Percentiles rank a stretch among this genome's conserved stretches.
Conservation (phyloP, 345 rosid species). For the Salix dunnii region DNA sequence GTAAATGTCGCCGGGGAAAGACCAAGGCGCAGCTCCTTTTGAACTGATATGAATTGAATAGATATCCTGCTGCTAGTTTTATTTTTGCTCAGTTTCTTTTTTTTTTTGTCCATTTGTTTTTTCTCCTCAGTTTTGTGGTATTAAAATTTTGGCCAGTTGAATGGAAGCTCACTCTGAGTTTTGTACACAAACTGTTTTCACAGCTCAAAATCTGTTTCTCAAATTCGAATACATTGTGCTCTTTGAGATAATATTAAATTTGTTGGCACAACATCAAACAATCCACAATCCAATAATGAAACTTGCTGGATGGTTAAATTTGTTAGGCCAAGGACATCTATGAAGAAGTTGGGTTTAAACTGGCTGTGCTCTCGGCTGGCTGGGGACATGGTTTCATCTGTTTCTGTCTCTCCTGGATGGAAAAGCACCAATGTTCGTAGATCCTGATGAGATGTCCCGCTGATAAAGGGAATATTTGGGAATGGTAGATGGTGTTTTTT, state of each 20-base stretch:
- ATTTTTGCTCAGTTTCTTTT: neutral
- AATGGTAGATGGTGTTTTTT: too few relatives aligned
- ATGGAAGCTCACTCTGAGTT: conserved; percentile 6
- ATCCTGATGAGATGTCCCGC: too few relatives aligned
- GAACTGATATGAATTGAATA: conserved; percentile 16
- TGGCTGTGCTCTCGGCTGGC: neutral
- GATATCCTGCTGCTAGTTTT: conserved; percentile 7
- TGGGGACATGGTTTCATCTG: neutral
- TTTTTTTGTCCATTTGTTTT: neutral
- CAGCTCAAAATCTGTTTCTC: conserved; percentile 6
- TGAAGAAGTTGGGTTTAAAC: neutral
- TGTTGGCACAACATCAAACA: neutral
- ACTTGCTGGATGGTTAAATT: neutral
- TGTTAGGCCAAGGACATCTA: neutral
- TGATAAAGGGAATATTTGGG: too few relatives aligned
- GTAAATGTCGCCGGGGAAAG: conserved; percentile 84
- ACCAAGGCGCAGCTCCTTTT: conserved; percentile 62
- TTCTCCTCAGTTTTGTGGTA: conserved; percentile 10
- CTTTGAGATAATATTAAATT: neutral
- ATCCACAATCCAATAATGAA: neutral
- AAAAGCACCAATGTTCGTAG: too few relatives aligned
- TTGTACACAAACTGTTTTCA: conserved; percentile 1
- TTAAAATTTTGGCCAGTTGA: conserved; percentile 18
- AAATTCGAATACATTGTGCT: neutral
- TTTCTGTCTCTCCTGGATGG: neutral